Evolutionary conservation across 2,329 filamentous ascomycete genomes (phyloP).

Genomic region (Phaeosphaeria sp.): DNA sequence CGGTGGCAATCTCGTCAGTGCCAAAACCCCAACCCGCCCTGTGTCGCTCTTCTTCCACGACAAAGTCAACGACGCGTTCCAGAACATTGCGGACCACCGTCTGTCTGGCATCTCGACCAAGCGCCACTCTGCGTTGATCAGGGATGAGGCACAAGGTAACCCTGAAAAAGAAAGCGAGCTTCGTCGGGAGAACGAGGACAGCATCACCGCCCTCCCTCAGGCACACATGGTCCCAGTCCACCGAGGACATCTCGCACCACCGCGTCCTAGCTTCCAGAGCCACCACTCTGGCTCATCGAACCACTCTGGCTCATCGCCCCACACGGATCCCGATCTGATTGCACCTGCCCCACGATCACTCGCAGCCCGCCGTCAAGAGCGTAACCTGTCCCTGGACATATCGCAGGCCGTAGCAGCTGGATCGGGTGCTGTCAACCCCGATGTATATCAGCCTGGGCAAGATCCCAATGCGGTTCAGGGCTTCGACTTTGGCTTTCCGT

Average conservation of each 20-base stretch:
- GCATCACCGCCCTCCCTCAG: conserved; percentile 79
- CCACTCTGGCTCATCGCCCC: conserved; percentile 27
- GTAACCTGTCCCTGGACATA: conserved; percentile 53
- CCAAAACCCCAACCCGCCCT: conserved; percentile 59
- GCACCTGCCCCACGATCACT: conserved; percentile 35
- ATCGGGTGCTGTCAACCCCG: conserved; percentile 50
- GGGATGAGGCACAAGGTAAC: conserved; percentile 80
- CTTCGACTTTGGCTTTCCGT: conserved; percentile 72
- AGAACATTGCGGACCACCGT: conserved; percentile 80
- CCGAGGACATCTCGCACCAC: conserved; percentile 51
- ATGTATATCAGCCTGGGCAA: conserved; percentile 43
- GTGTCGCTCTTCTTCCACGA: conserved; percentile 81
- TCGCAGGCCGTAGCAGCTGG: conserved; percentile 42
- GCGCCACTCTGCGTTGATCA: conserved; percentile 82
- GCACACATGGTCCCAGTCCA: conserved; percentile 48
- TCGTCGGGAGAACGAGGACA: conserved; percentile 82
- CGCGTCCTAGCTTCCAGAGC: conserved; percentile 29
- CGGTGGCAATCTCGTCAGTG: conserved; percentile 60
- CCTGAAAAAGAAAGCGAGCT: conserved; percentile 79
- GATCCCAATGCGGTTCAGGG: conserved; percentile 26
- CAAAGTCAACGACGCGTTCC: conserved; percentile 85
- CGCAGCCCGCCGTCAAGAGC: conserved; percentile 51
- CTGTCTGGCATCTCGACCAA: conserved; percentile 52
- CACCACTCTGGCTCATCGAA: conserved; percentile 22
- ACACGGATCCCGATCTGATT: conserved; percentile 38